phyloP scores from a whole-genome alignment of 768 basidiomycete species.

The Albatrellus ellisii region DNA sequence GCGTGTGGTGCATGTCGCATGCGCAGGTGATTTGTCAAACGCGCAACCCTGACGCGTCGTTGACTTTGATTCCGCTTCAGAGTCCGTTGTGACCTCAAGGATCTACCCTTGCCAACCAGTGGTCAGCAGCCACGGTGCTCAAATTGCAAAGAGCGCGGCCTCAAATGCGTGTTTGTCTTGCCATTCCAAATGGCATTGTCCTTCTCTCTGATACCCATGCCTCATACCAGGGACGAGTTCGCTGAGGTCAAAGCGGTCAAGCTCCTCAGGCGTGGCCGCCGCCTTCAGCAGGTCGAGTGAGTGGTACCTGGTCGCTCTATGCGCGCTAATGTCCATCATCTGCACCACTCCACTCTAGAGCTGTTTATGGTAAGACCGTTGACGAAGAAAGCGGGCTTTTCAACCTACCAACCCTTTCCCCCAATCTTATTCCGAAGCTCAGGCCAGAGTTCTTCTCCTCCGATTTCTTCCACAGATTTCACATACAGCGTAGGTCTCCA shows the following conservation, averaged over 20 bases:
- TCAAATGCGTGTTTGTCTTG: constrained; percentile 84
- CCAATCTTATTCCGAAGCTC: constrained; percentile 56
- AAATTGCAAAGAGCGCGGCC: constrained; percentile 79
- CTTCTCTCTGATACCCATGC: background rate
- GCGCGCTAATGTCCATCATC: constrained; percentile 2
- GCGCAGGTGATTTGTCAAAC: constrained; percentile 68
- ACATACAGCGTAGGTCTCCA: constrained; percentile 53
- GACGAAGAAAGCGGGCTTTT: constrained; percentile 27
- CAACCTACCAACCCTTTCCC: constrained; percentile 26
- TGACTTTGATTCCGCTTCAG: constrained; percentile 23
- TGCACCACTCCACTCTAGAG: constrained; percentile 35
- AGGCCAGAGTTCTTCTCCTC: constrained; percentile 73
- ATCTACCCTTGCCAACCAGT: constrained; percentile 42
- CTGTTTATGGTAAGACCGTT: constrained; percentile 63
- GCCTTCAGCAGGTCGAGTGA: constrained; percentile 76
- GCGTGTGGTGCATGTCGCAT: constrained; percentile 90
- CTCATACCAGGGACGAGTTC: constrained; percentile 64
- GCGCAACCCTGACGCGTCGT: too few species aligned
- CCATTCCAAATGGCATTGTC: too few species aligned
- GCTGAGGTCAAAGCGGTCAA: constrained; percentile 87
- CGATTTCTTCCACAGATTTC: constrained; percentile 75
- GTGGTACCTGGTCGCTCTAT: constrained; percentile 17
- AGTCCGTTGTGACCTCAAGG: constrained; percentile 90
- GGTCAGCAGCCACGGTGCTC: constrained; percentile 47
- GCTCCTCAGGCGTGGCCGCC: constrained; percentile 62